Evolutionary conservation across 176 grass and related monocot genomes (phyloP), one percentile per base, ranked within the genome.

Genomic region (Luzula sylvatica): DNA sequence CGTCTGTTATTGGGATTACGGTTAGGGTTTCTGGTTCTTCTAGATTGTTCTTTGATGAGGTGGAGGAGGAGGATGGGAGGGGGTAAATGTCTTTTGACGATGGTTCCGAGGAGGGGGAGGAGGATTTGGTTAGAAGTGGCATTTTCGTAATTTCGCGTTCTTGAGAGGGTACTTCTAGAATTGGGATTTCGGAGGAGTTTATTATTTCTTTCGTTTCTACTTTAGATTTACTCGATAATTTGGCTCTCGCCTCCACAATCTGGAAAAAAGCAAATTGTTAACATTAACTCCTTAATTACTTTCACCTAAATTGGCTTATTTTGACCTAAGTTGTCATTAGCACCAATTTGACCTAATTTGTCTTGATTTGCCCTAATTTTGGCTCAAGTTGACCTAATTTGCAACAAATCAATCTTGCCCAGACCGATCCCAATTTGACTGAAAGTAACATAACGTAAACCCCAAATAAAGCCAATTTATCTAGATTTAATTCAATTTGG

Each of bases 241-340:
- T 67, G 20, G 45, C 72, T 71, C 75, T 87, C 26, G 75, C 71
- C 61, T 83, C 78, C 15, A 83, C 63, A 61, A 87, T 80, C 82
- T 87, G 67, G 47, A 59, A 64, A 73, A 73, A 35, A 35, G 30
- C 5, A 24, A 59, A 32, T 1, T 42, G 15, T 23, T 52, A 16
- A 40, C 35, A 61, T 47, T 63, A 65, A 71, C 8, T n/a, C 2
- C 51, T 9, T 2, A n/a, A n/a, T n/a, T n/a, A n/a, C n/a, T n/a
- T n/a, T n/a, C n/a, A n/a, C n/a, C n/a, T n/a, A n/a, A n/a, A n/a
- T 35, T 35, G 30, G 30, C 30, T 35, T 0, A 35, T 7, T 35
- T 35, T 35, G 30, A 35, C 30, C 30, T 35, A 9, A 7, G n/a
- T n/a, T 11, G 7, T 28, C 9, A n/a, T 7, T 32, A 23, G 19